Conservation (phyloP, 164 flowering plant species). For the Vitis amurensis region DNA sequence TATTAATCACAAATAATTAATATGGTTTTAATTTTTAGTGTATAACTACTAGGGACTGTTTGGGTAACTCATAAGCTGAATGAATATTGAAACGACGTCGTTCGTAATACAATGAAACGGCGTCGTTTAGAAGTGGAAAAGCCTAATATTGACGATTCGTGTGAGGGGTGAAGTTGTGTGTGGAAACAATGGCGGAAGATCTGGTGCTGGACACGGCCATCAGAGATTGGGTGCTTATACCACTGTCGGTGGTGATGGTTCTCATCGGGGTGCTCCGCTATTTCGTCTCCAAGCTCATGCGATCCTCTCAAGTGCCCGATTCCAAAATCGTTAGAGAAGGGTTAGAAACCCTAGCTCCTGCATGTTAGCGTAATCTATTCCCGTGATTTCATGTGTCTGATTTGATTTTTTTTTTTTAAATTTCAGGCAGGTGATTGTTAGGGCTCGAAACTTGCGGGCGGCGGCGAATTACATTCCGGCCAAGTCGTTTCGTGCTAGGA, state of each 20-base stretch:
- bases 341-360: constrained; percentile 24
- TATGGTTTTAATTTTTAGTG: too few relatives aligned
- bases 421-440: constrained; percentile 77
- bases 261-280: constrained; percentile 89
- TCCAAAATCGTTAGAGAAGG: constrained; percentile 88
- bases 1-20: too few relatives aligned
- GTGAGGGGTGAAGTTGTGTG: background rate
- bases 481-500: constrained; percentile 81
- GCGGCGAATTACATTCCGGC: constrained; percentile 82
- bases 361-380: background rate
- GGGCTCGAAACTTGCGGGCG: constrained; percentile 84
- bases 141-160: background rate
- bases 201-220: constrained; percentile 93
- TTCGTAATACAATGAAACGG: too few relatives aligned
- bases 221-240: constrained; percentile 97
- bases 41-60: too few relatives aligned
- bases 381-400: background rate
- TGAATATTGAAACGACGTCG: too few relatives aligned
- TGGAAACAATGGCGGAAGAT: constrained; percentile 80
- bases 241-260: constrained; percentile 93
- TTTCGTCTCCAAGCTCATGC: constrained; percentile 95
- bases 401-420: background rate
- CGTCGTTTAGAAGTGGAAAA: background rate
- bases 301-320: constrained; percentile 74
- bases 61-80: too few relatives aligned